Base-by-base conservation (phyloP, 192 early-diverging fungal genomes). In the Coemansia javaensis region DNA sequence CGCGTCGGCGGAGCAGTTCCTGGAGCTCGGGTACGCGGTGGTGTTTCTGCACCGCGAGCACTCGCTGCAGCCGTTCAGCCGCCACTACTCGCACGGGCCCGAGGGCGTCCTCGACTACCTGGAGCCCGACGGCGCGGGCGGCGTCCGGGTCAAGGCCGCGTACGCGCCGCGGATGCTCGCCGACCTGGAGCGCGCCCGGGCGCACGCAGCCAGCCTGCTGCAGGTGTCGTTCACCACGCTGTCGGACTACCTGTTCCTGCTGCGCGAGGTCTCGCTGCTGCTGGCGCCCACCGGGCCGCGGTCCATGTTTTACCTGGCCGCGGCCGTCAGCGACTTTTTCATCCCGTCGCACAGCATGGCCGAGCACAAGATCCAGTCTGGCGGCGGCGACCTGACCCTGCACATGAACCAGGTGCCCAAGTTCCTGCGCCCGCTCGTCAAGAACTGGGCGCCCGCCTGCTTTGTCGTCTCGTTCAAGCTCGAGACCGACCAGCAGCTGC, bases 381-480 rank as follows among this genome's bases (percentile, higher is more conserved):
- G 81, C 3, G 82, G 79, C 12, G 97, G 94, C 34, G 82, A 68
- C n/a, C 66, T 99, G 49, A 85, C 85, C 0, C 67, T 99, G 47
- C 77, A 79, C 7, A 81, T 99, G 60, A 93, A 99, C 51, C 93
- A 94, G 59, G 97, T 99, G 4, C 97, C 97, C 41, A 99, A 99
- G 56, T 87, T 98, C 40, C 71, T 99, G 42, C 80, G 84, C 13
- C 97, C 97, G 1, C 68, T 99, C 15, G 94, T 99, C 13, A 89
- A 85, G 31, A 82, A 88, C 39, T 99, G 97, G 97, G 93, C 88
- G 0, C 77, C 79, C n/a, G 39, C 64, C 21, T 88, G 88, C 5
- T 90, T 89, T 54, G 90, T 93, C 56, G 84, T 99, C n/a, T 99
- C 97, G 15, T 99, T 99, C 75, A 99, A 81, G 79, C 62, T 99